A percentile compares a stretch with the other conserved stretches of the same genome.
Evolutionary conservation across 2,329 filamentous ascomycete genomes (phyloP).

Genomic region (Metarhizium robertsii): DNA sequence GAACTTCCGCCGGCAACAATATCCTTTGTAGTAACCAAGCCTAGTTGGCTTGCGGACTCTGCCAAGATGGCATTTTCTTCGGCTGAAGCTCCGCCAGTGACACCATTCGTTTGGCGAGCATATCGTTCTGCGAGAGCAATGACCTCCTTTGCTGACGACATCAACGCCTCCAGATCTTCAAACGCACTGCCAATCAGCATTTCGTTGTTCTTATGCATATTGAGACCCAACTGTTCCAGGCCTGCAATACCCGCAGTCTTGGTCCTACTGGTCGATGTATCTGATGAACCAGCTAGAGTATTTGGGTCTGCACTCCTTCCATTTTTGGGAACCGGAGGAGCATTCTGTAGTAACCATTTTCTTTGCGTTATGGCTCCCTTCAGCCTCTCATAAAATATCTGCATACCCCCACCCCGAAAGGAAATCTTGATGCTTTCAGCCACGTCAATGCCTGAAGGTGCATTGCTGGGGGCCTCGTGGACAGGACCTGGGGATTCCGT

Average conservation of each 20-base stretch:
- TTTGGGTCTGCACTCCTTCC: constrained; percentile 27
- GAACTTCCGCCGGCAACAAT: constrained; percentile 71
- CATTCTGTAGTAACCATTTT: constrained; percentile 89
- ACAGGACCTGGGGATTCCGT: constrained; percentile 72
- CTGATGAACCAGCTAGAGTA: constrained; percentile 15
- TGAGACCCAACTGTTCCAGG: constrained; percentile 74
- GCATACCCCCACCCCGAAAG: constrained; percentile 81
- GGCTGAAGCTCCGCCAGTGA: constrained; percentile 48
- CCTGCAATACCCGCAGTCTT: constrained; percentile 85
- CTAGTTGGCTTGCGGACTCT: constrained; percentile 69
- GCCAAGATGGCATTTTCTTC: constrained; percentile 70
- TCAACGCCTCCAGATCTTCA: constrained; percentile 90
- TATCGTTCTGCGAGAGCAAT: constrained; percentile 87
- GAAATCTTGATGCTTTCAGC: constrained; percentile 81
- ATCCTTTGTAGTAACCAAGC: constrained; percentile 88
- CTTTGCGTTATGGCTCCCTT: constrained; percentile 83
- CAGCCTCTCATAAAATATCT: constrained; percentile 80
- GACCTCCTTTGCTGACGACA: constrained; percentile 96
- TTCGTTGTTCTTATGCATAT: constrained; percentile 87
- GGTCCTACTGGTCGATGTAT: constrained; percentile 22
- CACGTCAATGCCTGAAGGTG: constrained; percentile 39
- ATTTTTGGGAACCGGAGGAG: constrained; percentile 73
- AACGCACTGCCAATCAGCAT: constrained; percentile 88
- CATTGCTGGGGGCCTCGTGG: constrained; percentile 27
- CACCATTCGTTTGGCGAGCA: constrained; percentile 55